phyloP scores from a whole-genome alignment of 1,284 basidiomycete genomes.

The Schizophyllum commune region DNA sequence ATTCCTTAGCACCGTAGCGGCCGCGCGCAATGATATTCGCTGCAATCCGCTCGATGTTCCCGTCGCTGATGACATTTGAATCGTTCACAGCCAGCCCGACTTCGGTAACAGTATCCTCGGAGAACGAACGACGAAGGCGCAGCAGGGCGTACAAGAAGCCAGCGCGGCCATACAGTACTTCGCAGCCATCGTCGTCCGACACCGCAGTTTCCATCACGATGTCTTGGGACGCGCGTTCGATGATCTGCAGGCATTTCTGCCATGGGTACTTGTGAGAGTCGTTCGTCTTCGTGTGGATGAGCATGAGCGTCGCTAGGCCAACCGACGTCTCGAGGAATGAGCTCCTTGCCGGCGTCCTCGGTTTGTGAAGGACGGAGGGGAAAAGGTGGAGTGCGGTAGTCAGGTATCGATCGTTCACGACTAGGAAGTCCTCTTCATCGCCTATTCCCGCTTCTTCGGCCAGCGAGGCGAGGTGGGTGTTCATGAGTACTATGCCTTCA shows the following conservation, averaged over 20 bases:
- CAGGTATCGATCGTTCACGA: conserved; percentile 8
- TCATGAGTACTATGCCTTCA: conserved; percentile 14
- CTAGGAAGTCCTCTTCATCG: conserved; percentile 3
- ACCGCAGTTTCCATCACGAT: conserved; percentile 14
- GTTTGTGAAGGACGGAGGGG: conserved; percentile 5
- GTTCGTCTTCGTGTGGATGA: conserved; percentile 15
- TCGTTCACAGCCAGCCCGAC: conserved; percentile 7
- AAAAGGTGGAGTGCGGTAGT: conserved; percentile 3
- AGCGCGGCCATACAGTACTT: conserved; percentile 49
- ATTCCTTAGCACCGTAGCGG: conserved; percentile 29
- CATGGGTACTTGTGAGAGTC: conserved; percentile 7
- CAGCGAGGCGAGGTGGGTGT: conserved; percentile 6
- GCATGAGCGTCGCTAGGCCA: conserved; percentile 27
- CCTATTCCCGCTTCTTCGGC: background rate
- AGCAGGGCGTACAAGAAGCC: conserved; percentile 46
- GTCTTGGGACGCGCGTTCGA: conserved; percentile 15
- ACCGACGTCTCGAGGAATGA: conserved; percentile 33
- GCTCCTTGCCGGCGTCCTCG: conserved; percentile 14
- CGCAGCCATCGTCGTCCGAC: conserved; percentile 35
- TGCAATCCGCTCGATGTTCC: conserved; percentile 26
- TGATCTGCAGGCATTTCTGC: conserved; percentile 14
- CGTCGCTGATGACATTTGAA: conserved; percentile 18
- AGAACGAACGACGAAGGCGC: conserved; percentile 24
- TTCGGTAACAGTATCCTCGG: conserved; percentile 3
- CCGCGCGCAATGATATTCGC: conserved; percentile 40